A percentile compares a stretch with the other conserved stretches of the same genome.
Evolutionary conservation across 2,329 filamentous ascomycete species (phyloP).

Genomic region (Fusarium devonianum): DNA sequence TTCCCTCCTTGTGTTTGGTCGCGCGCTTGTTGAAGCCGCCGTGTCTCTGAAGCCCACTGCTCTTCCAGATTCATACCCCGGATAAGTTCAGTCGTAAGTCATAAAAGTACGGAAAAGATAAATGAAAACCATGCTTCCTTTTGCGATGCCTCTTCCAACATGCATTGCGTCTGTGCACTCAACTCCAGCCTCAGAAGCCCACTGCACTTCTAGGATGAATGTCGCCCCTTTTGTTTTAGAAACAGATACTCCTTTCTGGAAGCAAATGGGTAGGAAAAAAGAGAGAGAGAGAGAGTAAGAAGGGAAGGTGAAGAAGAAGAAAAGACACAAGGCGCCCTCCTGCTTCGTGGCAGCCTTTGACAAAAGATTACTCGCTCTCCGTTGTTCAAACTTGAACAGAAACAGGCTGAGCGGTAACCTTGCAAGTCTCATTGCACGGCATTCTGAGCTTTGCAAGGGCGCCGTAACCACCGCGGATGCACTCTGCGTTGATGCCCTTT

Average conservation of each 20-base stretch:
- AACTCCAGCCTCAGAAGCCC: conserved; percentile 27
- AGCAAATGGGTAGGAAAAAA: too few relatives aligned
- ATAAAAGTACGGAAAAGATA: conserved; percentile 8
- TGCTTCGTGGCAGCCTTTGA: not conserved
- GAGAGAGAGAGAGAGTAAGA: too few relatives aligned
- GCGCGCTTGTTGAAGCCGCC: conserved; percentile 28
- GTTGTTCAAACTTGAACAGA: conserved; percentile 34
- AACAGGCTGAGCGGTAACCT: conserved; percentile 30
- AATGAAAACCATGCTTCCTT: conserved; percentile 3
- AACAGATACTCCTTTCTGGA: not conserved
- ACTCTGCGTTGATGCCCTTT: conserved; percentile 56
- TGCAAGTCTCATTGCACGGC: conserved; percentile 38
- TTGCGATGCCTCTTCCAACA: not conserved
- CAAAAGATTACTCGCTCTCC: not conserved
- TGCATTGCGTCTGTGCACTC: not conserved
- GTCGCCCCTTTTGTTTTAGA: not conserved
- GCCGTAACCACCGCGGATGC: conserved; percentile 52
- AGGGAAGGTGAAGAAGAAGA: not conserved
- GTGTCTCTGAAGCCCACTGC: conserved; percentile 26
- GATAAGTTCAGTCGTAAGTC: conserved; percentile 12
- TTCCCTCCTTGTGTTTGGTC: not conserved
- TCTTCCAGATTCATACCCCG: conserved; percentile 13
- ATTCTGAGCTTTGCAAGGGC: conserved; percentile 41
- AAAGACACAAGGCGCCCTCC: not conserved
- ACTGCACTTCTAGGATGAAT: conserved; percentile 36